Base-by-base conservation (phyloP, 106 monocot genomes). In the Cymbidium sinense region DNA sequence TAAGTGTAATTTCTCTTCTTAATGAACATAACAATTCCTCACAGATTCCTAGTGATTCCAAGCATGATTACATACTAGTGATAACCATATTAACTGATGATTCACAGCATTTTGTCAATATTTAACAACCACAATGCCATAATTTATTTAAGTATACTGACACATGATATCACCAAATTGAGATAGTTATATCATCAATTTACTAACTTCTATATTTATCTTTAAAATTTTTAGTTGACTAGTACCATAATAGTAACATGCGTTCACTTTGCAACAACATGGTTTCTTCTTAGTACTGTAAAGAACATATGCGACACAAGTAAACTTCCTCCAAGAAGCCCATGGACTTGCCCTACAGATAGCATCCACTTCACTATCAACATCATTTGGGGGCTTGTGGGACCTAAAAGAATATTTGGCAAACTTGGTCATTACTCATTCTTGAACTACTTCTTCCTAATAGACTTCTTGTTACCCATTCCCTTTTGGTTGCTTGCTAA, bases 361-460 rank as follows among this genome's bases (percentile, higher is more conserved):
- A 52, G 61, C 17, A 84, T 89, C n/a, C 41, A 79, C 77, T 96
- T 86, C 80, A 88, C 87, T 44, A 87, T 91, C 1, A 91, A 93
- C 17, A 86, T 96, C 55, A 96, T 96, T 58, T 96, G n/a, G 96
- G 93, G 96, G 91, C 88, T 96, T 39, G 83, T 96, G 0, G 93
- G 96, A 0, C 96, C 96, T 0, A 65, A 27, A 91, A n/a, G n/a
- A 44, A 85, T 96, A 67, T 96, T 96, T 23, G 91, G 91, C 2
- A 74, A 44, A 21, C 83, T 80, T 1, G 91, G 96, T 15, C 54
- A 70, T 51, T 89, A 89, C 76, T 35, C 17, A 2, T 25, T 50
- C 11, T 20, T 89, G 75, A 86, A 83, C 51, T 96, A 83, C 81
- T 86, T 89, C 70, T 96, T 94, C 85, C 83, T 91, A 23, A 65